Evolutionary conservation across 805 yeast genomes (phyloP).

Genomic region (Huiozyma naganishii): DNA sequence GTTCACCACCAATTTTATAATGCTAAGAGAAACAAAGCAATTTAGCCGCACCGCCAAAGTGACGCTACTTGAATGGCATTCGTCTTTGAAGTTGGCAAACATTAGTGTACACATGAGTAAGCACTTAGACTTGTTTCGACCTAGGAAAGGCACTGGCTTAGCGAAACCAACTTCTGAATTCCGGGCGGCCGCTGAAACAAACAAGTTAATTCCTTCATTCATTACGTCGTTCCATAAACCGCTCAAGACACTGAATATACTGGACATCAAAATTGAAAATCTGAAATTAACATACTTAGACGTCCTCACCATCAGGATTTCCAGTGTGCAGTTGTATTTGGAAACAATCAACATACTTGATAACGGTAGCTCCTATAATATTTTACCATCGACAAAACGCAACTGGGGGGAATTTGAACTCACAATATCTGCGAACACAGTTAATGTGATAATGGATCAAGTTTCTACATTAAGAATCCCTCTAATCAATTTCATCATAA

Average conservation of each 20-base stretch:
- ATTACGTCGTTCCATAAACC: constrained; percentile 1
- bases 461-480: constrained; percentile 22
- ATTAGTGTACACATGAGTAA: constrained; percentile 5
- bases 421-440: constrained; percentile 20
- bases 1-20: constrained; percentile 8
- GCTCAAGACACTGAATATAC: constrained; percentile 10
- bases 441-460: constrained; percentile 10
- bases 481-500: constrained; percentile 18
- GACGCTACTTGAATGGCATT: constrained; percentile 11
- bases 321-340: constrained; percentile 20
- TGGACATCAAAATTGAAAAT: constrained; percentile 26
- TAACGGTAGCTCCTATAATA: constrained; percentile 13
- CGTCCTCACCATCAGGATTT: constrained; percentile 11
- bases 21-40: constrained; percentile 1
- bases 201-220: not conserved
- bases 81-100: constrained; percentile 14
- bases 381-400: constrained; percentile 12
- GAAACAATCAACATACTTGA: constrained; percentile 15
- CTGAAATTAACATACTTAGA: constrained; percentile 11
- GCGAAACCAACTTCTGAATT: not conserved
- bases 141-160: not conserved
- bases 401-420: constrained; percentile 19
- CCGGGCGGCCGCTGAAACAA: not conserved
- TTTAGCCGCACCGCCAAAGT: constrained; percentile 3
- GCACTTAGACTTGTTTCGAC: not conserved